Conservation (phyloP, 495 filamentous ascomycete genomes). For the Articulospora tetracladia region DNA sequence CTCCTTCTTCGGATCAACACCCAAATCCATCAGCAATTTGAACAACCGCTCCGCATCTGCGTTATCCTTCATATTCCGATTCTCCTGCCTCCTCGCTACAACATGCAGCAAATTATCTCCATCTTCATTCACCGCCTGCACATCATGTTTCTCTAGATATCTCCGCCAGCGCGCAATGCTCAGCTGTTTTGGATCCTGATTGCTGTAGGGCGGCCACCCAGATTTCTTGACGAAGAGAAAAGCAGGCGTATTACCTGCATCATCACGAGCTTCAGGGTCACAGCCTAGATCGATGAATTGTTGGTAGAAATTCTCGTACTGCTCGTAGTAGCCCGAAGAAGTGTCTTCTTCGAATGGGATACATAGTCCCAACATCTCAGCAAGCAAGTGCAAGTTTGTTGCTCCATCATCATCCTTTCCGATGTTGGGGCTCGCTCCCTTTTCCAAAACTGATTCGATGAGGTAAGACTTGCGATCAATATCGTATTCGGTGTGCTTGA, state of each 20-base stretch:
- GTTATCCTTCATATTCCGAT: background rate
- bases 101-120: conserved; percentile 32
- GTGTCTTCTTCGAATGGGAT: background rate
- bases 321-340: background rate
- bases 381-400: background rate
- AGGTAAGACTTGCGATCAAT: background rate
- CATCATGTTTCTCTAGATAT: conserved; percentile 15
- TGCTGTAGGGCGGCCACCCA: background rate
- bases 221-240: conserved; percentile 21
- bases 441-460: conserved; percentile 2
- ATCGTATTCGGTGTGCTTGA: background rate
- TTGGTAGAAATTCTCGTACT: conserved; percentile 9
- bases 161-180: conserved; percentile 3
- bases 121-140: conserved; percentile 25
- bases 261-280: conserved; percentile 18
- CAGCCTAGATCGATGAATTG: conserved; percentile 19
- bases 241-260: conserved; percentile 29
- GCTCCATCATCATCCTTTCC: background rate
- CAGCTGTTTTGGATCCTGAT: conserved; percentile 4
- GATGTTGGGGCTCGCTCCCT: conserved; percentile 7
- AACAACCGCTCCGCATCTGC: conserved; percentile 16
- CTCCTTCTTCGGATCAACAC: conserved; percentile 33
- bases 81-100: conserved; percentile 23
- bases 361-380: background rate
- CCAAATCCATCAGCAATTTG: conserved; percentile 25